A percentile compares a stretch with the other conserved stretches of the same genome.
phyloP scores from a whole-genome alignment of 2,329 filamentous ascomycete genomes.

The Claviceps pazoutovae region DNA sequence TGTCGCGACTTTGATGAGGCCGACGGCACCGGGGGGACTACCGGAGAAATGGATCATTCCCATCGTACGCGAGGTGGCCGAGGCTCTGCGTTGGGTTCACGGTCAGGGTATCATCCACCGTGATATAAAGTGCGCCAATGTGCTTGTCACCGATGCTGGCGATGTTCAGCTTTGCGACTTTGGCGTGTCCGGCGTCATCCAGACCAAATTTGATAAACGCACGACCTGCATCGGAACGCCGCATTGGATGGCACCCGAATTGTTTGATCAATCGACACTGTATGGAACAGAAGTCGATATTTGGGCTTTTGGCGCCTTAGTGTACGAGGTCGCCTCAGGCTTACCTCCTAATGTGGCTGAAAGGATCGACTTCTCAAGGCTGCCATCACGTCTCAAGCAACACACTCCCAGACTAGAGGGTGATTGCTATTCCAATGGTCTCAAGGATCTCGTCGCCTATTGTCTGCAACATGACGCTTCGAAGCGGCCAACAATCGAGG shows the following conservation, averaged over 20 bases:
- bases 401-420: constrained; percentile 57
- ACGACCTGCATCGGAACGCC: constrained; percentile 72
- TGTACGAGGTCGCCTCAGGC: constrained; percentile 70
- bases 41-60: constrained; percentile 58
- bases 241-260: constrained; percentile 77
- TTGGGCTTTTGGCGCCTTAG: constrained; percentile 72
- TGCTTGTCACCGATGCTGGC: constrained; percentile 64
- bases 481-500: constrained; percentile 54
- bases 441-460: constrained; percentile 59
- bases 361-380: constrained; percentile 32
- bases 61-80: constrained; percentile 51
- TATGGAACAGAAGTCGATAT: constrained; percentile 67
- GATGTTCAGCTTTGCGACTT: constrained; percentile 74
- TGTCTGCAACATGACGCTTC: constrained; percentile 57
- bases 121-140: constrained; percentile 65
- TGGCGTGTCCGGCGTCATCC: constrained; percentile 66
- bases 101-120: constrained; percentile 55
- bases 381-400: constrained; percentile 43
- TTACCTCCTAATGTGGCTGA: constrained; percentile 54
- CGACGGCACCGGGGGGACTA: constrained; percentile 50
- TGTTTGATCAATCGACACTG: constrained; percentile 49
- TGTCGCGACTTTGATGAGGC: constrained; percentile 58
- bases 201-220: constrained; percentile 61
- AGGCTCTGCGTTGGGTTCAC: constrained; percentile 55
- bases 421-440: constrained; percentile 51